A percentile compares a stretch with the other conserved stretches of the same genome.
Evolutionary conservation across 148 eudicot genomes (phyloP).

Genomic region (Camellia granthamiana): DNA sequence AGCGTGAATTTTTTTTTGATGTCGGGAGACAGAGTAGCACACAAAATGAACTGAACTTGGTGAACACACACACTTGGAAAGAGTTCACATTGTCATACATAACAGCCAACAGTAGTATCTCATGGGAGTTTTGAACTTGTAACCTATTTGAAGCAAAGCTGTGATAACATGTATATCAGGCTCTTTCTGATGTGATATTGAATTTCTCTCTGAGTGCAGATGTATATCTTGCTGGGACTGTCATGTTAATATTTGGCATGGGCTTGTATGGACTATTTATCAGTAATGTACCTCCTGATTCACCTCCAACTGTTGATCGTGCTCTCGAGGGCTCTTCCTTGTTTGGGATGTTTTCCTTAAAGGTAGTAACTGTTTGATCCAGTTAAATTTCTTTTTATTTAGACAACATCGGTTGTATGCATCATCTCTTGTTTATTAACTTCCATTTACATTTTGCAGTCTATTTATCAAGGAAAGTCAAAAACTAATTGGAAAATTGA

Average conservation of each 20-base stretch:
- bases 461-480: not conserved
- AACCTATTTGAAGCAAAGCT: not conserved
- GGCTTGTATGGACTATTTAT: constrained; percentile 92
- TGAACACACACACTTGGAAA: not conserved
- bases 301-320: constrained; percentile 57
- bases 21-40: not conserved
- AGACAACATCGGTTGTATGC: not conserved
- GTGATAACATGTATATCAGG: not conserved
- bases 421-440: not conserved
- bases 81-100: not conserved
- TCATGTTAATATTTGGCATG: constrained; percentile 95
- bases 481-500: not conserved
- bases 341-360: constrained; percentile 95
- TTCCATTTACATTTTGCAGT: not conserved
- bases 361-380: constrained; percentile 41
- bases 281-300: constrained; percentile 53
- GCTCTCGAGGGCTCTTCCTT: constrained; percentile 85
- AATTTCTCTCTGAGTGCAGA: constrained; percentile 44
- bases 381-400: not conserved
- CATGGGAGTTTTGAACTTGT: too few relatives aligned
- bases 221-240: constrained; percentile 97
- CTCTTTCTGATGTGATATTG: not conserved
- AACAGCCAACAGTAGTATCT: not conserved
- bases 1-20: not conserved
- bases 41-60: not conserved